phyloP scores from a whole-genome alignment of 495 filamentous ascomycete species.

The Penicillium paradoxum region DNA sequence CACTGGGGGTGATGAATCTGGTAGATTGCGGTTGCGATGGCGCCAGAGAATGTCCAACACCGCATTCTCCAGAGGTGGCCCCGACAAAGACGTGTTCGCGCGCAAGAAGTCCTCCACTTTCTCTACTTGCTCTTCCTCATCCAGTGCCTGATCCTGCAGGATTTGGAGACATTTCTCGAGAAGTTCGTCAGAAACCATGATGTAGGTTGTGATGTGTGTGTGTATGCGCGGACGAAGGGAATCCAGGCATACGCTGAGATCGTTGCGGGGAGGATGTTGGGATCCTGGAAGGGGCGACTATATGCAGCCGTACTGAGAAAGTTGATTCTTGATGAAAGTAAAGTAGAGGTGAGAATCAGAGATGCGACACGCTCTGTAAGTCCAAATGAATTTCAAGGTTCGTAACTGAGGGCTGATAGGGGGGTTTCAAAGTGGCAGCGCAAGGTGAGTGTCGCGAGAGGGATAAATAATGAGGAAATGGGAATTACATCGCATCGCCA shows the following conservation, averaged over 20 bases:
- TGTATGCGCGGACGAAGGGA: constrained; percentile 9
- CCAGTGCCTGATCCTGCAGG: constrained; percentile 73
- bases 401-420: constrained; percentile 5
- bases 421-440: constrained; percentile 9
- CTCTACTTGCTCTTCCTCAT: constrained; percentile 95
- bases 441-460: constrained; percentile 12
- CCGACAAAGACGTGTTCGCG: constrained; percentile 69
- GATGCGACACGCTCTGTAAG: not conserved
- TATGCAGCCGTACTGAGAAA: not conserved
- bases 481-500: constrained; percentile 36
- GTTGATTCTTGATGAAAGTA: not conserved
- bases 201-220: constrained; percentile 4
- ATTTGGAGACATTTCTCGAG: constrained; percentile 87
- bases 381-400: not conserved
- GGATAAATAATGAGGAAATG: constrained; percentile 13
- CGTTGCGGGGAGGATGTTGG: not conserved
- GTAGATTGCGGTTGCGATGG: constrained; percentile 71
- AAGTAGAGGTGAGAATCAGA: not conserved
- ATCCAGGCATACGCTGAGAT: constrained; percentile 3
- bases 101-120: constrained; percentile 81
- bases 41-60: constrained; percentile 91
- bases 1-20: constrained; percentile 69
- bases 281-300: not conserved
- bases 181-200: constrained; percentile 86
- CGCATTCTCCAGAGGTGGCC: constrained; percentile 79